Base-by-base conservation (phyloP, 306 rosid genomes). In the Begonia fuchsioides region DNA sequence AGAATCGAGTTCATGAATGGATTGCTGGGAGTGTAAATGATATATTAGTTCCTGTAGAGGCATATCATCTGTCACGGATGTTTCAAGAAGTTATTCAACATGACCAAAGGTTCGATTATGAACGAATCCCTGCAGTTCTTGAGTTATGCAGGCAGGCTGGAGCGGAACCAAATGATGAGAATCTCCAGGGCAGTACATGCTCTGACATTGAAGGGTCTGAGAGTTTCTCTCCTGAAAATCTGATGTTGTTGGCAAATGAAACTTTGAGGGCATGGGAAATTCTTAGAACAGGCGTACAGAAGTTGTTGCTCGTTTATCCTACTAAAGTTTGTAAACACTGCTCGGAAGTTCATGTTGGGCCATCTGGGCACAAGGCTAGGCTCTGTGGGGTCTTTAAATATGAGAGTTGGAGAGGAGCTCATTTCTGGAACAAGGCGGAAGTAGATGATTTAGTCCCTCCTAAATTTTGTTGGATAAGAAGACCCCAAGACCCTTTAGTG, bases 111-210 rank as follows among this genome's bases (percentile, higher is more conserved):
- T 84, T 88, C 60, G 90, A 84, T 73, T 70, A 67, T 55, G 90
- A 81, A 19, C 86, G 90, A 44, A 69, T 88, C 60, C 82, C 97
- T 44, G 95, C 95, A 16, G 93, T 81, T 39, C 71, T 78, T 2
- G 93, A 84, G 80, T 64, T 88, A 49, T 84, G 95, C 65, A 73
- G 81, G 86, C 98, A 85, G 64, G 96, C 93, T 44, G 86, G 94
- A 50, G 94, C 58, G 39, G 64, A 62, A 66, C 69, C 75, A 20
- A 26, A 59, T 32, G 59, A 62, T 49, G 74, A 67, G 58, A 57
- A 53, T 45, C 49, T 51, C 17, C 18, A 46, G 47, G 55, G 77
- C 12, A 50, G 60, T 55, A 64, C 67, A 67, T 51, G 58, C 63
- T 39, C 11, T 54, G 74, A 40, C 49, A 45, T 51, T 15, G 63